Conservation (phyloP, 2,329 filamentous ascomycete genomes). For the Fusarium sublunatum region DNA sequence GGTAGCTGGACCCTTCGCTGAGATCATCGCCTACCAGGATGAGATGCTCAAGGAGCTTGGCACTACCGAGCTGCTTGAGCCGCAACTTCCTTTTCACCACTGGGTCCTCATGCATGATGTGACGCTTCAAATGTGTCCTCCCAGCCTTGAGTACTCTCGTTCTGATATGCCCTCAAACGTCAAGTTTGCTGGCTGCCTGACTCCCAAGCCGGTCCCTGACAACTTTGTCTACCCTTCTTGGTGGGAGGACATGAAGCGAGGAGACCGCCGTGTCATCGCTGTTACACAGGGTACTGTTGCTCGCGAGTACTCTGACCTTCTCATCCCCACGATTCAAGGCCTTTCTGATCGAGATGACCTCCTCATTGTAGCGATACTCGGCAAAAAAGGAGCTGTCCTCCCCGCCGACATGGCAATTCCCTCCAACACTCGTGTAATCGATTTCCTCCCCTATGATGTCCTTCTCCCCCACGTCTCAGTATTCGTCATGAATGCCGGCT, state of each 20-base stretch:
- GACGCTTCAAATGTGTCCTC: constrained; percentile 53
- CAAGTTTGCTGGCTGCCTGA: constrained; percentile 57
- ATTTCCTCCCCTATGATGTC: constrained; percentile 62
- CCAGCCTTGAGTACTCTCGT: constrained; percentile 54
- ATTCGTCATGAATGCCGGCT: constrained; percentile 62
- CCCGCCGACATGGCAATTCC: constrained; percentile 49
- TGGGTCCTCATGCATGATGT: constrained; percentile 49
- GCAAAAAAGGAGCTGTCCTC: constrained; percentile 41
- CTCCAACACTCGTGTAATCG: constrained; percentile 56
- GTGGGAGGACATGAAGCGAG: constrained; percentile 56
- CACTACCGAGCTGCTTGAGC: constrained; percentile 36
- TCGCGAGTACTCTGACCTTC: constrained; percentile 53
- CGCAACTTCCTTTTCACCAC: constrained; percentile 42
- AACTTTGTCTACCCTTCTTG: constrained; percentile 54
- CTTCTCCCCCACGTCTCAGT: constrained; percentile 58
- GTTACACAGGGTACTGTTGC: constrained; percentile 62
- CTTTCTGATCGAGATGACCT: constrained; percentile 56
- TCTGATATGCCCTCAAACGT: constrained; percentile 53
- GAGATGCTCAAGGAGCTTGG: constrained; percentile 47
- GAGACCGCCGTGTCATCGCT: constrained; percentile 55
- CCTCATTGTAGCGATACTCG: constrained; percentile 50
- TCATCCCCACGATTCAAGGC: constrained; percentile 58
- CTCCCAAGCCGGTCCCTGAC: constrained; percentile 46
- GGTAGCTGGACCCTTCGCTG: constrained; percentile 39
- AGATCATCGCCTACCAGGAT: constrained; percentile 39